Evolutionary conservation across 768 basidiomycete species (phyloP).

Genomic region (Gloeophyllum trabeum): DNA sequence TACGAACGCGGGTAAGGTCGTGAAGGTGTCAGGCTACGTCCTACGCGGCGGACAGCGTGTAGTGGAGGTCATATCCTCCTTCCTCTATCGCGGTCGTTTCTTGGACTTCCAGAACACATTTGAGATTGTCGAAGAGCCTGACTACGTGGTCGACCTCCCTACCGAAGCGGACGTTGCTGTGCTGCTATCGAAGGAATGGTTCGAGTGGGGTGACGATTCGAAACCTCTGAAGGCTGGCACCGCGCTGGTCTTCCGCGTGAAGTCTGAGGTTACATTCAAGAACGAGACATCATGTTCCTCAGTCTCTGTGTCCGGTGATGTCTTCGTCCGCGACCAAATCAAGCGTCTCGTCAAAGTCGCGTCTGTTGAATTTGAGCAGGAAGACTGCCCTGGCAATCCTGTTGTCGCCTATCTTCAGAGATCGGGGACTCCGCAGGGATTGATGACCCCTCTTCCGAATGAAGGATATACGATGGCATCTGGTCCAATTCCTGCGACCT

Average conservation of each 20-base stretch:
- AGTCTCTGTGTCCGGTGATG: constrained; percentile 73
- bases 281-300: constrained; percentile 78
- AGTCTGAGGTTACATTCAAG: constrained; percentile 83
- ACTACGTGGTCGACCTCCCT: constrained; percentile 69
- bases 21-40: constrained; percentile 81
- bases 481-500: constrained; percentile 45
- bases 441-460: constrained; percentile 65
- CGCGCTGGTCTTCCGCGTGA: constrained; percentile 80
- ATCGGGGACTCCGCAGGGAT: constrained; percentile 72
- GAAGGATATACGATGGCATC: constrained; percentile 81
- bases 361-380: constrained; percentile 76
- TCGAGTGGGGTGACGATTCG: constrained; percentile 84
- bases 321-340: constrained; percentile 81
- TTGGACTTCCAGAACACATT: constrained; percentile 94
- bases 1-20: constrained; percentile 84
- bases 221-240: constrained; percentile 72
- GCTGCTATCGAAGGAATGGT: constrained; percentile 94
- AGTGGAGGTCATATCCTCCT: constrained; percentile 89
- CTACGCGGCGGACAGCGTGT: constrained; percentile 68
- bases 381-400: constrained; percentile 87
- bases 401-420: constrained; percentile 89
- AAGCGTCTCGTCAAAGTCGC: constrained; percentile 86
- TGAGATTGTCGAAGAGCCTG: constrained; percentile 82
- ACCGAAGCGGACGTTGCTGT: constrained; percentile 82
- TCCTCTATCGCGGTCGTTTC: constrained; percentile 95